A percentile compares a stretch with the other conserved stretches of the same genome.
phyloP scores from a whole-genome alignment of 805 yeast genomes.

The Saccharomycopsis fibuligera region DNA sequence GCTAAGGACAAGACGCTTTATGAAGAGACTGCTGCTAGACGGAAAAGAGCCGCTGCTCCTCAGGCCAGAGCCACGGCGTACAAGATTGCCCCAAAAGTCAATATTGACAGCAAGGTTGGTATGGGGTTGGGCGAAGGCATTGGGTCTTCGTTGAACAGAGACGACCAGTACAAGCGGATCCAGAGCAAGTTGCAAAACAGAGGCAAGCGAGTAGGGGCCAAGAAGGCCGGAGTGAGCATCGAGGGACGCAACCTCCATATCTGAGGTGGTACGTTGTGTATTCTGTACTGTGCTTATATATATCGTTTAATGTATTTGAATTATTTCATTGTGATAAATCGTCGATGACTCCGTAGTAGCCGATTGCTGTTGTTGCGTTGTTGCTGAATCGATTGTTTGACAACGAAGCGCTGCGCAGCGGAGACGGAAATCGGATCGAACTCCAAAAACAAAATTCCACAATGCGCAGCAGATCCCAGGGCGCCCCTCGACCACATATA shows the following conservation, averaged over 20 bases:
- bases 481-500: no score
- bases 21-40: conserved; percentile 84
- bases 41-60: conserved; percentile 96
- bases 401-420: no score
- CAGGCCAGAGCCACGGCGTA: conserved; percentile 82
- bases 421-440: no score
- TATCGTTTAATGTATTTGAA: background rate
- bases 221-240: conserved; percentile 69
- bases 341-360: no score
- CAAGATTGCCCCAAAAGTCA: conserved; percentile 82
- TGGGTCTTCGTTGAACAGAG: conserved; percentile 48
- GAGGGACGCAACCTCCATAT: conserved; percentile 53
- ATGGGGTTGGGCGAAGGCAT: conserved; percentile 39
- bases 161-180: conserved; percentile 77
- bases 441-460: no score
- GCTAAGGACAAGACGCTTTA: conserved; percentile 52
- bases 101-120: conserved; percentile 36
- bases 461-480: no score
- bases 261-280: no score
- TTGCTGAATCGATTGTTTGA: no score
- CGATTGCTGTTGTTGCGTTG: no score
- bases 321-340: no score
- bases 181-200: conserved; percentile 49
- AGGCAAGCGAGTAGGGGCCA: conserved; percentile 37
- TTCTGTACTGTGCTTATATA: background rate